phyloP scores from a whole-genome alignment of 331 rosid species.

The Phaseolus coccineus region DNA sequence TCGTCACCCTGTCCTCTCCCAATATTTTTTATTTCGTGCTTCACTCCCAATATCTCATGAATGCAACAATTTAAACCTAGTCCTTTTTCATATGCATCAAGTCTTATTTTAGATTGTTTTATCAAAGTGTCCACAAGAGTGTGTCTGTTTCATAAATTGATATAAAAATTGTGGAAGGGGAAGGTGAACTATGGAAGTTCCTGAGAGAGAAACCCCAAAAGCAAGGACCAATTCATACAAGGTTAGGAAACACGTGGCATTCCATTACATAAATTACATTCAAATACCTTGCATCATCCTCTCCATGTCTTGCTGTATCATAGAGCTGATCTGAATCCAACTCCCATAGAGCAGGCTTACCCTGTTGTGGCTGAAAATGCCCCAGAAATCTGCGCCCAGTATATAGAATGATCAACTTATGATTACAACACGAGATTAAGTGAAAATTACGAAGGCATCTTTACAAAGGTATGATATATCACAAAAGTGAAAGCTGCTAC shows the following conservation, averaged over 20 bases:
- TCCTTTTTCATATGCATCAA: neutral
- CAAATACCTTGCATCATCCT: constrained; percentile 70
- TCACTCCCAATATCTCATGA: neutral
- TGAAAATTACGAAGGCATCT: constrained; percentile 9
- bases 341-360: constrained; percentile 90
- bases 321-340: constrained; percentile 83
- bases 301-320: constrained; percentile 60
- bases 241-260: constrained; percentile 17
- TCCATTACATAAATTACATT: constrained; percentile 14
- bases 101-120: neutral
- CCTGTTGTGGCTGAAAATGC: constrained; percentile 80
- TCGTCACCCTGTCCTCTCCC: neutral
- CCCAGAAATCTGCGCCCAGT: constrained; percentile 81
- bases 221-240: constrained; percentile 4
- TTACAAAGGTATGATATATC: constrained; percentile 28
- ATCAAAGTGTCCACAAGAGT: neutral
- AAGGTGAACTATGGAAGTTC: neutral
- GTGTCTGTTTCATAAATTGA: neutral
- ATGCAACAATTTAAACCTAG: constrained; percentile 20
- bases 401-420: constrained; percentile 32
- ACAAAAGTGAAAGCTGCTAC: constrained; percentile 20
- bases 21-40: neutral
- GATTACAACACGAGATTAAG: constrained; percentile 14
- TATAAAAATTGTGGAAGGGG: constrained; percentile 2
- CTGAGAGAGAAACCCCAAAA: neutral